A percentile compares a stretch with the other conserved stretches of the same genome.
These are phyloP conservation scores for Pseudonitzschia delicatissima DNA, from an alignment of 108 stramenopile genomes.

Conservation along the genomic window DNA sequence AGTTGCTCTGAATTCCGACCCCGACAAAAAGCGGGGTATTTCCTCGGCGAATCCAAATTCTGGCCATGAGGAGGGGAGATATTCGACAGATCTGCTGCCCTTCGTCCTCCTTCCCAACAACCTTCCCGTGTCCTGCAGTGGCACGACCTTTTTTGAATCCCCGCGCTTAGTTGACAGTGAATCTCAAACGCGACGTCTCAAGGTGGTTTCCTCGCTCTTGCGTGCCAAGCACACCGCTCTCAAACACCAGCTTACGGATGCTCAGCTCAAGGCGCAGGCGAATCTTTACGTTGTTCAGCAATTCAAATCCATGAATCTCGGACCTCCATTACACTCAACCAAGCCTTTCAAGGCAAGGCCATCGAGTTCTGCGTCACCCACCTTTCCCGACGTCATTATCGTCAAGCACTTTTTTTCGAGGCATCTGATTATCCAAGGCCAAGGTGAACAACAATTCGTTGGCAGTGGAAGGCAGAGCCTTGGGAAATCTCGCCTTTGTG, in stretches of 20 bases:
- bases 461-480: slow-evolving; percentile 38
- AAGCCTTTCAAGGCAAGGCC: slow-evolving; percentile 76
- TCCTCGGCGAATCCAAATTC: slow-evolving; percentile 76
- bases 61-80: slow-evolving; percentile 65
- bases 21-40: slow-evolving; percentile 60
- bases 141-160: slow-evolving; percentile 78
- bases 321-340: slow-evolving; percentile 71
- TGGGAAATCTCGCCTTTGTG: slow-evolving; percentile 78
- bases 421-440: slow-evolving; percentile 81
- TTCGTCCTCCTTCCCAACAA: slow-evolving; percentile 71
- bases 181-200: slow-evolving; percentile 78
- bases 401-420: slow-evolving; percentile 84
- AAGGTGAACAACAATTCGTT: slow-evolving; percentile 63
- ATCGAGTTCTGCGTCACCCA: slow-evolving; percentile 54
- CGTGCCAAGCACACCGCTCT: slow-evolving; percentile 66
- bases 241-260: slow-evolving; percentile 74
- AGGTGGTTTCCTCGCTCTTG: slow-evolving; percentile 70
- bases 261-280: slow-evolving; percentile 78
- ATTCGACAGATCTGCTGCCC: slow-evolving; percentile 61
- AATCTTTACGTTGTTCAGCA: slow-evolving; percentile 69
- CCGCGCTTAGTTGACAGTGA: slow-evolving; percentile 84
- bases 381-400: slow-evolving; percentile 82
- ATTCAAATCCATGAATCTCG: slow-evolving; percentile 60
- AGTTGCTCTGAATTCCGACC: slow-evolving; percentile 73
- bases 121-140: slow-evolving; percentile 71